Base-by-base conservation (phyloP, 202 grass and related monocot species). In the Eragrostis tef region DNA sequence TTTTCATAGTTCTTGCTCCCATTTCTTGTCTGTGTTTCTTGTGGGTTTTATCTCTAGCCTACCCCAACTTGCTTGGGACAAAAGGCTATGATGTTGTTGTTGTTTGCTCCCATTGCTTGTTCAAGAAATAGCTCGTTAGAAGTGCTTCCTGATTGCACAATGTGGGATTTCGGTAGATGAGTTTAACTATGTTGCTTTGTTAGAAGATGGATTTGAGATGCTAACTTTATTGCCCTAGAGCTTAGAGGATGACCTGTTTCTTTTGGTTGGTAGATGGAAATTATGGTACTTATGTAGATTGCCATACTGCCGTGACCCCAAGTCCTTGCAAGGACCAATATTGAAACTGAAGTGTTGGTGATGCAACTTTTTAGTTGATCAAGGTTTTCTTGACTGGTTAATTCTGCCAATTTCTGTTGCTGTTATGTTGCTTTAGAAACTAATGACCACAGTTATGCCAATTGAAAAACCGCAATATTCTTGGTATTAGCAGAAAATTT, bases 341-440 rank as follows among this genome's bases (percentile, higher is more conserved):
- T 19, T 52, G 6, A 2, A 10, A 39, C 16, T 1, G 27, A 49
- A 19, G 24, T 52, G 7, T 19, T 52, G 14, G 4, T 12, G 65
- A 78, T 16, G 15, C 7, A 53, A 51, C 22, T 15, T 47, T 21
- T 78, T 26, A 42, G 31, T 79, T 7, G 31, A 25, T 1, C 7
- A 17, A 19, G 13, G 42, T 67, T 20, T 1, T 47, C 15, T 42
- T 59, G 36, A 22, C 5, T 41, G 6, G 6, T 44, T 73, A 36
- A 5, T 53, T 17, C 27, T 17, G 15, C 46, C 19, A 10, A 26
- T 22, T 24, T 16, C 15, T 8, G 61, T 67, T 73, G 39, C 70
- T 75, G 0, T 7, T 71, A 61, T 68, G 61, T 67, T 51, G 21
- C n/a, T 43, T 29, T 61, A 10, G 21, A 48, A 69, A 81, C 21